Evolutionary conservation across 78 protist species (phyloP), one percentile per base, ranked within the genome.

Genomic region (Dictyostelium brefeldianum): DNA sequence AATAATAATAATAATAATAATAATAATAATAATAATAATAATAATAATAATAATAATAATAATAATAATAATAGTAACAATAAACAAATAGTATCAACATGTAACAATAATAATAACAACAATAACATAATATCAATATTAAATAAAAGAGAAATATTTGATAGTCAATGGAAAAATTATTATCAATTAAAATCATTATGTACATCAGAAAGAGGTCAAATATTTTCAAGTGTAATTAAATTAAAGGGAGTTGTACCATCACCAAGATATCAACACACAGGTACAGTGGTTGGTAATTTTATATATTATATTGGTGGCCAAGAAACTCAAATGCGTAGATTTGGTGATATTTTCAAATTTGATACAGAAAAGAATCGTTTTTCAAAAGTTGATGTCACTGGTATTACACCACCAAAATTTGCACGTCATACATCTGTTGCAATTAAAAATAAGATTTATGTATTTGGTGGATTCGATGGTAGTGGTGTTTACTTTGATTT

Each of bases 381-480:
- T 53, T 27, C 74, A 7, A 50, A 47, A 12, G 27, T 81, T 11
- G 91, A 87, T n/a, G 85, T 82, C 36, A 9, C 29, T 0, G 96
- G 96, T 18, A 43, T 20, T 8, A 9, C 70, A 7, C 83, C 82
- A 10, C 96, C 96, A 29, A 82, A 77, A 27, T 81, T 92, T 69
- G 85, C 92, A 6, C 90, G 90, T 80, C 91, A 82, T 54, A 92
- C 91, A 9, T 27, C 92, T 8, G 91, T 78, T 15, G 84, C 84
- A 14, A 69, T 92, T 5, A 53, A 51, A 5, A 57, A 65, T 8
- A 48, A 41, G 54, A 75, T 92, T 17, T 92, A 48, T 74, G 79
- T 82, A 10, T 92, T 82, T 69, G 96, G 96, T 57, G 96, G 96
- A n/a, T 92, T 84, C 29, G 96, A 92, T 41, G 96, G 96, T 9